Percentiles rank a stretch among this genome's conserved stretches.
Conservation (phyloP, 495 filamentous ascomycete genomes). For the Penicillium crystallinum region DNA sequence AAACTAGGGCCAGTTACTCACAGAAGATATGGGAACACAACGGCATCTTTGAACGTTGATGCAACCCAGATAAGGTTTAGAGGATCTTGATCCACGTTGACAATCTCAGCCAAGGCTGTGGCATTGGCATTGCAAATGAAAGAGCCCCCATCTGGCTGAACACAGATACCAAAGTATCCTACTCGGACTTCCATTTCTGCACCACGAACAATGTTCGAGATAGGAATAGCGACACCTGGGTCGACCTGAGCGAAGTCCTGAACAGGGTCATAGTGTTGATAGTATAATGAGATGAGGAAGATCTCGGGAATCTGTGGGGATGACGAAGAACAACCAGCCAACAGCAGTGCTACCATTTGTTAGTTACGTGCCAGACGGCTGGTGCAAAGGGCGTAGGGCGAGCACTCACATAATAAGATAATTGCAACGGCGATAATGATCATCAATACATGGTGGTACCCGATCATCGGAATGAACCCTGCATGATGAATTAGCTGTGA, state of each 20-base stretch:
- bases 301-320: slow-evolving; percentile 64
- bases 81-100: slow-evolving; percentile 62
- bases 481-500: slow-evolving; percentile 9
- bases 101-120: slow-evolving; percentile 56
- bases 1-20: slow-evolving; percentile 32
- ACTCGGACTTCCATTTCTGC: slow-evolving; percentile 64
- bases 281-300: slow-evolving; percentile 68
- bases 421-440: slow-evolving; percentile 90
- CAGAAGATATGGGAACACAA: slow-evolving; percentile 68
- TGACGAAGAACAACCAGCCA: slow-evolving; percentile 65
- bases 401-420: slow-evolving; percentile 82
- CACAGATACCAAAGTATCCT: slow-evolving; percentile 67
- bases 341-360: slow-evolving; percentile 49
- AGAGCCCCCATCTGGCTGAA: slow-evolving; percentile 56
- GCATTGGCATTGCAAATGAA: slow-evolving; percentile 66
- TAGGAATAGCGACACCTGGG: slow-evolving; percentile 67
- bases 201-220: slow-evolving; percentile 59
- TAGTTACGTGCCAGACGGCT: slow-evolving; percentile 19
- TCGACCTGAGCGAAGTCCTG: slow-evolving; percentile 74
- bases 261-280: slow-evolving; percentile 55
- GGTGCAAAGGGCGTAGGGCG: not conserved
- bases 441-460: slow-evolving; percentile 99
- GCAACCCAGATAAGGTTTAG: slow-evolving; percentile 69
- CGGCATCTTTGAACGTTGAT: slow-evolving; percentile 64
- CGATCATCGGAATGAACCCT: slow-evolving; percentile 92